Base-by-base conservation (phyloP, 129 eudicot genomes). In the Saussurea involucrata region DNA sequence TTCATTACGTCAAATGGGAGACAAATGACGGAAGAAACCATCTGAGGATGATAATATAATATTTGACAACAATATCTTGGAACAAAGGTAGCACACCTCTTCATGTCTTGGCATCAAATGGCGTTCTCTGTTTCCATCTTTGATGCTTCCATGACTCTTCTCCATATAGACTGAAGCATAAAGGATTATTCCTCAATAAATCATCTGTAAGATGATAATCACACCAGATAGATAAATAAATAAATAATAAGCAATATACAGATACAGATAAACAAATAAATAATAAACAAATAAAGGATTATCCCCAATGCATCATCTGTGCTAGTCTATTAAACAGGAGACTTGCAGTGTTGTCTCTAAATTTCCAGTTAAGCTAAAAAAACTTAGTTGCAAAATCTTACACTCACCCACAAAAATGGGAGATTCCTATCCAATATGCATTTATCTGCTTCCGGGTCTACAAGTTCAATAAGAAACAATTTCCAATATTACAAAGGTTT, bases 61-160 rank as follows among this genome's bases (percentile, higher is more conserved):
- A 67, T 55, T 65, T 66, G 66, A 74, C 18, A 77, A 70, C 75
- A 86, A 66, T 65, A 66, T n/a, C 34, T 29, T 27, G 81, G 74
- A 31, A 81, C 22, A 21, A 84, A 81, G 79, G 74, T 33, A 20
- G 67, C 44, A 74, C 66, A 36, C 78, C 81, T 85, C 84, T 67
- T 92, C 95, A 93, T 93, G 69, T 61, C 88, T 74, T 63, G 42
- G 70, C 90, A 82, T 87, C 75, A 88, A 80, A 70, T 49, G 10
- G 24, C 27, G 58, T 64, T 71, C 72, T 37, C 28, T 20, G 63
- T 8, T 40, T 69, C 66, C 77, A 69, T 65, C 69, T 68, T 82
- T 74, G 68, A 63, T 60, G 72, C 28, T 70, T 76, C 63, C 80
- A 75, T 76, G 69, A 61, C 75, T 82, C 83, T 75, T 80, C 86